Evolutionary conservation across 2,329 filamentous ascomycete genomes (phyloP), one percentile per base, ranked within the genome.

Genomic region (Dothidotthia symphoricarpi): DNA sequence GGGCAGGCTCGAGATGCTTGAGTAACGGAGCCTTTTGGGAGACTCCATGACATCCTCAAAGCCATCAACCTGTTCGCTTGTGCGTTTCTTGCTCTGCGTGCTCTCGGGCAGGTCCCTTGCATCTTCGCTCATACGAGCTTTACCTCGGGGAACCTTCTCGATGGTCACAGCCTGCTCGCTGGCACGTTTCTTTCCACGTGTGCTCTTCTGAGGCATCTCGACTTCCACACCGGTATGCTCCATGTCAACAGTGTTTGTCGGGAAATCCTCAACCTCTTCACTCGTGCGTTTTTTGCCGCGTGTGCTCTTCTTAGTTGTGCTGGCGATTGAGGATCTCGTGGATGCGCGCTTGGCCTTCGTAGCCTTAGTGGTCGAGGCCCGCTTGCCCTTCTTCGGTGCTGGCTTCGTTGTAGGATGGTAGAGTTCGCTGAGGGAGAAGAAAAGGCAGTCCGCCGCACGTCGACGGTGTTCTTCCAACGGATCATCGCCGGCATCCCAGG

Each of bases 401-500:
- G 47, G 35, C 12, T 47, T 55, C 34, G 33, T 31, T 16, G 45
- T 32, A 51, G 52, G 55, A 41, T 60, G 59, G 51, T 65, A 70
- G 77, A 69, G 85, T 85, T 17, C 77, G 71, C 19, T 75, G 17
- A 95, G 77, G 1, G 73, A 69, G 60, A 97, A 97, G 70, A 95
- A 97, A 11, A 81, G 75, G 61, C 93, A 98, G 16, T 84, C 75
- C 0, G 88, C 80, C 1, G 84, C 85, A 52, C 93, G 82, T 37
- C 80, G 82, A 55, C 83, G 81, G 62, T 98, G 93, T 63, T 98
- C 93, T 45, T 94, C 83, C 82, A 85, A 79, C 45, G 93, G 93
- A 61, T 95, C 88, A 64, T 98, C 93, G 42, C 84, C 83, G 1
- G 85, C 84, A 61, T 97, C 93, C 93, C 94, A 98, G 6, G 89